Conservation (phyloP, 1,139 yeast genomes). For the Candida neerlandica region DNA sequence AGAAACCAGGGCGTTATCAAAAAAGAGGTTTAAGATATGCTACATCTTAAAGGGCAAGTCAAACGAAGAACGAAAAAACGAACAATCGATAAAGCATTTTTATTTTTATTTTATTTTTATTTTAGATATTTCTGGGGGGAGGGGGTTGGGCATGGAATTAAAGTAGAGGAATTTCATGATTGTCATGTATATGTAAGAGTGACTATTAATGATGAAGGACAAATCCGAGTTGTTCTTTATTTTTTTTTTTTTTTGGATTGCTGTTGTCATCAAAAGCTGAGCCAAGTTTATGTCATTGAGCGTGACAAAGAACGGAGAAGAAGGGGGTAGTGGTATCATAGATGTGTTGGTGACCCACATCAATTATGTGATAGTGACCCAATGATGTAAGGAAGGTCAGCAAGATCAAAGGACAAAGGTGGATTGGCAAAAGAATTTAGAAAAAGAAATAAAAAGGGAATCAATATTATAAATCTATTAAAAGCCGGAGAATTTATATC, state of each 20-base stretch:
- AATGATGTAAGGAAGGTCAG: too few relatives aligned
- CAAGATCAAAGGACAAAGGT: too few relatives aligned
- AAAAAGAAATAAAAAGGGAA: too few relatives aligned
- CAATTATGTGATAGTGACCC: too few relatives aligned
- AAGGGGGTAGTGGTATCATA: background rate
- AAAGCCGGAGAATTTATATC: too few relatives aligned
- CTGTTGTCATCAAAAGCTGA: background rate
- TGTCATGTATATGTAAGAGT: background rate
- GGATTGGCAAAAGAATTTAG: too few relatives aligned
- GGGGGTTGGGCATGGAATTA: background rate
- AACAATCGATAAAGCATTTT: background rate
- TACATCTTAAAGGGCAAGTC: background rate
- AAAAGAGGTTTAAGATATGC: background rate
- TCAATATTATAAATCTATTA: too few relatives aligned
- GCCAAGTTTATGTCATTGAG: background rate
- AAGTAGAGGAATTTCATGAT: background rate
- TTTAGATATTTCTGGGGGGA: background rate
- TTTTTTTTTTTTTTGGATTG: background rate
- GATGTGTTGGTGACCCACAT: background rate
- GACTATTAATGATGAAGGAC: background rate
- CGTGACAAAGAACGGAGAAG: background rate
- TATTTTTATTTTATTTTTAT: background rate
- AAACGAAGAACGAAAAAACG: background rate
- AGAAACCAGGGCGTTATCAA: background rate
- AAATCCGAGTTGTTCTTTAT: too few relatives aligned